phyloP scores from a whole-genome alignment of 2,329 filamentous ascomycete genomes.

The Pseudocercospora pini-densiflorae region DNA sequence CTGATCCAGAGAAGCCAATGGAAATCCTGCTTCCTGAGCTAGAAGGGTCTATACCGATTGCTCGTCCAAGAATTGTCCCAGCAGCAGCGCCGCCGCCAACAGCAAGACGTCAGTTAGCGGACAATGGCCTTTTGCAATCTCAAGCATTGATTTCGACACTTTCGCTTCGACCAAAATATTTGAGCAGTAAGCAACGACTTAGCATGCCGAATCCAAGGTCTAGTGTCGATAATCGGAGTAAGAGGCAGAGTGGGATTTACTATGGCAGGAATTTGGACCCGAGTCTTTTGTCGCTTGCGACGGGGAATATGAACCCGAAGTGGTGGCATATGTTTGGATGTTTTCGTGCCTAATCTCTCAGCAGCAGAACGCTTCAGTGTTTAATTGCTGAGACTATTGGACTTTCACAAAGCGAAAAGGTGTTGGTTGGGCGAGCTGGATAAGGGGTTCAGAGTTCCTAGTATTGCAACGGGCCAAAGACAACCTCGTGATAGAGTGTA shows the following conservation, averaged over 20 bases:
- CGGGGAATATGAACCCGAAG: background rate
- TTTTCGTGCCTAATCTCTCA: background rate
- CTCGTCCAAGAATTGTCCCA: background rate
- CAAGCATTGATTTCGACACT: background rate
- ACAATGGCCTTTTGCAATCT: conserved; percentile 3
- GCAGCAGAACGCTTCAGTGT: too few relatives aligned
- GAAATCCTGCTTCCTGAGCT: background rate
- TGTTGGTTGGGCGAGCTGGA: background rate
- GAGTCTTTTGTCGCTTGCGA: background rate
- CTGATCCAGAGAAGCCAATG: background rate
- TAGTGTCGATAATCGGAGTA: background rate
- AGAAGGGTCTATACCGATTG: background rate
- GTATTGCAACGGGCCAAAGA: background rate
- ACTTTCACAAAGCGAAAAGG: too few relatives aligned
- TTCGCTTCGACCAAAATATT: background rate
- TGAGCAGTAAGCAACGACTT: background rate
- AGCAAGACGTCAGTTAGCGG: background rate
- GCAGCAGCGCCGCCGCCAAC: background rate
- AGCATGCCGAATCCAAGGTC: background rate
- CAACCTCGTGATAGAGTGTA: background rate
- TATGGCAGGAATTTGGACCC: background rate
- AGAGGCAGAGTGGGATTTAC: background rate
- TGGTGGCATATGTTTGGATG: background rate
- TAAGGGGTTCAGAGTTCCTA: background rate
- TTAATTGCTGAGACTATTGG: too few relatives aligned